These are phyloP conservation scores for Porphyrellus sp. DNA, from an alignment of 1,284 basidiomycete genomes.

Conservation along the genomic window DNA sequence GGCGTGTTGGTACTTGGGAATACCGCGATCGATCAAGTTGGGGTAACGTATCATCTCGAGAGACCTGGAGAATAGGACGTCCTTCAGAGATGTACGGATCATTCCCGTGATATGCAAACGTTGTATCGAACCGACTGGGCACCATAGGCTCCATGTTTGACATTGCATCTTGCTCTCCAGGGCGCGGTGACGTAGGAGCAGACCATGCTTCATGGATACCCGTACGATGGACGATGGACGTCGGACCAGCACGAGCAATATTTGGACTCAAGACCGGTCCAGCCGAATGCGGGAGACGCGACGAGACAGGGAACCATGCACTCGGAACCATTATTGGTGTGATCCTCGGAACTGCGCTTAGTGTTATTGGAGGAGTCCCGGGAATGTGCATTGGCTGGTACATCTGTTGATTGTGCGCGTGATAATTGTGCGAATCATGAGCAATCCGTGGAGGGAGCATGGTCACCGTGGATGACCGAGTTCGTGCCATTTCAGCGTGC, in stretches of 20 bases:
- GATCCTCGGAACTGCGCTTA: slow-evolving; percentile 5
- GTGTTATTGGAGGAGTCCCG: slow-evolving; percentile 16
- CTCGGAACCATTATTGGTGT: slow-evolving; percentile 6
- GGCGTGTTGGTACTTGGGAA: slow-evolving; percentile 14
- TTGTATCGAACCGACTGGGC: slow-evolving; percentile 43
- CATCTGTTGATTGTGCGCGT: slow-evolving; percentile 35
- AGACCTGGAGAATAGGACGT: slow-evolving; percentile 8
- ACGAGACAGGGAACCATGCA: slow-evolving; percentile 19
- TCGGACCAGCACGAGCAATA: slow-evolving; percentile 10
- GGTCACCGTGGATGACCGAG: slow-evolving; percentile 33
- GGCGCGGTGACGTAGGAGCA: slow-evolving; percentile 39
- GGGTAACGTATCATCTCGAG: slow-evolving; percentile 12
- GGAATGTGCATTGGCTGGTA: slow-evolving; percentile 34
- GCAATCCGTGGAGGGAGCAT: slow-evolving; percentile 27
- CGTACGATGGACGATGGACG: slow-evolving; percentile 5
- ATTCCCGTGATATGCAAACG: slow-evolving; percentile 27
- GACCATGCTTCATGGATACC: slow-evolving; percentile 16
- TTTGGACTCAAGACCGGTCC: slow-evolving; percentile 14
- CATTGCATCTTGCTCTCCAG: slow-evolving; percentile 41
- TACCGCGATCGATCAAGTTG: slow-evolving; percentile 16
- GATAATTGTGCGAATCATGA: slow-evolving; percentile 36
- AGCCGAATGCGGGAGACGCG: slow-evolving; percentile 9
- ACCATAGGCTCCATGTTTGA: slow-evolving; percentile 37
- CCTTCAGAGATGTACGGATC: slow-evolving; percentile 8
- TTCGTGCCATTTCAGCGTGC: slow-evolving; percentile 25